Conservation (phyloP, 108 stramenopile species). For the Parietichytrium sp. region DNA sequence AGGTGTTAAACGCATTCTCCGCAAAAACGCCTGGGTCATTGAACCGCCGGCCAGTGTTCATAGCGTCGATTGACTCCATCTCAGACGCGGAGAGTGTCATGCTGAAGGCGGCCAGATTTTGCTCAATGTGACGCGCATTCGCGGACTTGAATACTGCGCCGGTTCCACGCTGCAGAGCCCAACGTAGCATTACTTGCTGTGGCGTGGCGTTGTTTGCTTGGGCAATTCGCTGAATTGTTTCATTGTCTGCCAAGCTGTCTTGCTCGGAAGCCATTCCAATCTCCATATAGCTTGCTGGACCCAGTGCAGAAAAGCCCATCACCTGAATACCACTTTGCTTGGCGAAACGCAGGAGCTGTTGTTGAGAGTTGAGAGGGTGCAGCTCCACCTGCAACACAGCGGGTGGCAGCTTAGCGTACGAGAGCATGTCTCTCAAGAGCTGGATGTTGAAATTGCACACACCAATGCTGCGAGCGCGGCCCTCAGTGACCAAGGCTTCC, state of each 20-base stretch:
- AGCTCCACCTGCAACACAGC: conserved; percentile 81
- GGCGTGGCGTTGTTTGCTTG: conserved; percentile 68
- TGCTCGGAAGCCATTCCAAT: conserved; percentile 69
- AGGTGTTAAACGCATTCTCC: conserved; percentile 76
- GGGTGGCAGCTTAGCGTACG: conserved; percentile 66
- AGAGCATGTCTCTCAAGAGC: conserved; percentile 73
- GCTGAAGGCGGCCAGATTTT: conserved; percentile 75
- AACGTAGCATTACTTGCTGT: conserved; percentile 80
- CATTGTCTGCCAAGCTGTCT: conserved; percentile 57
- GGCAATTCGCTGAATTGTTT: conserved; percentile 66
- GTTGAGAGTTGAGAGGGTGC: conserved; percentile 78
- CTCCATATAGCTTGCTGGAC: conserved; percentile 73
- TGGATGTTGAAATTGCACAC: conserved; percentile 79
- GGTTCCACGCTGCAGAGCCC: conserved; percentile 80
- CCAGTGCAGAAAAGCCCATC: conserved; percentile 79
- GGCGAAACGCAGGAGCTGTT: conserved; percentile 70
- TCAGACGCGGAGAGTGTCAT: conserved; percentile 74
- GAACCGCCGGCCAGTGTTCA: conserved; percentile 80
- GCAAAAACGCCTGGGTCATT: conserved; percentile 88
- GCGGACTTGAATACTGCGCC: conserved; percentile 75
- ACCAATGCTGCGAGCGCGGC: conserved; percentile 71
- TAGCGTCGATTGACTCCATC: conserved; percentile 65
- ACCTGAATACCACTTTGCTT: conserved; percentile 65
- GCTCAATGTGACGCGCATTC: conserved; percentile 65
- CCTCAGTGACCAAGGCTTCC: conserved; percentile 72